Conservation (phyloP, 2,329 filamentous ascomycete genomes). For the Ceratocystiopsis sp. region DNA sequence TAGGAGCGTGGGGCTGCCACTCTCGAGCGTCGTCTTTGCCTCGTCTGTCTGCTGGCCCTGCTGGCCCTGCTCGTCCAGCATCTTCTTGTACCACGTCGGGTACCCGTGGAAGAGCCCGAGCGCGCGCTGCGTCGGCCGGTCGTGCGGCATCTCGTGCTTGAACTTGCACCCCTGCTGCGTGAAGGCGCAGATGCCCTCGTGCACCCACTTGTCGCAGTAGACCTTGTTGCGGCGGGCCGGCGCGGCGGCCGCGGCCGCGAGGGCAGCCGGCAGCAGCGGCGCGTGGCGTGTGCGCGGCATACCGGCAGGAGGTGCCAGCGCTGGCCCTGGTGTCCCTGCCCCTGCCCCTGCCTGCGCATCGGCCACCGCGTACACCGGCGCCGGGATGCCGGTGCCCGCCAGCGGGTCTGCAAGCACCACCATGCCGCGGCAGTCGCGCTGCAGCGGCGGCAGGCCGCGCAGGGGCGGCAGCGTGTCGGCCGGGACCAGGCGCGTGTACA, state of each 20-base stretch:
- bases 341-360: no score
- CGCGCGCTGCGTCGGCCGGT: conserved; percentile 44
- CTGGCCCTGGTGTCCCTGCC: no score
- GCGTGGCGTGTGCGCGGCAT: not conserved
- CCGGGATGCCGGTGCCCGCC: no score
- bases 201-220: conserved; percentile 83
- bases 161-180: conserved; percentile 73
- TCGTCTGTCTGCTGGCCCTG: no score
- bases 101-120: conserved; percentile 54
- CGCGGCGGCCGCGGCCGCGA: not conserved
- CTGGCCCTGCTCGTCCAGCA: conserved; percentile 22
- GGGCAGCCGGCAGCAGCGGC: not conserved
- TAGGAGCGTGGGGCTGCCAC: no score
- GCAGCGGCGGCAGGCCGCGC: conserved; percentile 24
- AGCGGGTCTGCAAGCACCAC: conserved; percentile 21
- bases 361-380: no score
- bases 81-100: conserved; percentile 43
- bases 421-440: conserved; percentile 25
- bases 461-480: conserved; percentile 33
- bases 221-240: conserved; percentile 36
- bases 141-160: conserved; percentile 77
- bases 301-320: no score
- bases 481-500: conserved; percentile 35
- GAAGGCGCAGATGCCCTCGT: conserved; percentile 70
- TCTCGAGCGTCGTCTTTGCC: no score